Conservation (phyloP, 495 filamentous ascomycete species). For the Aspergillus kassunensis region DNA sequence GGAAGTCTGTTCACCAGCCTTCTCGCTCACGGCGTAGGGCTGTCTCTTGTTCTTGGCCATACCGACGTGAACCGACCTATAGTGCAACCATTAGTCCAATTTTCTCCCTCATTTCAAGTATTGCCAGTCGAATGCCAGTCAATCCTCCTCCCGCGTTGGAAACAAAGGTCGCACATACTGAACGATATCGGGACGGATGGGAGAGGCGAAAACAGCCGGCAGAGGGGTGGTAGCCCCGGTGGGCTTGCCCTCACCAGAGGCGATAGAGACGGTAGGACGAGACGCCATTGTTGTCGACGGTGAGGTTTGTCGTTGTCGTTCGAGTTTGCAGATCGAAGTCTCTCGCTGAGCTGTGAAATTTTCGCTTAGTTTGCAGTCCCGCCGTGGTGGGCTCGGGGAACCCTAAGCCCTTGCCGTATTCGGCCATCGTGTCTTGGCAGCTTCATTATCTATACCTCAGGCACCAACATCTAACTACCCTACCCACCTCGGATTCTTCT, state of each 20-base stretch:
- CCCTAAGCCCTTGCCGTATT: slow-evolving; percentile 38
- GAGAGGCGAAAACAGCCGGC: slow-evolving; percentile 88
- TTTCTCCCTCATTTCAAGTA: background rate
- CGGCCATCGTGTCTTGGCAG: background rate
- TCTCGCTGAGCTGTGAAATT: slow-evolving; percentile 41
- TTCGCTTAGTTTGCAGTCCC: slow-evolving; percentile 38
- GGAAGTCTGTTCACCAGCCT: slow-evolving; percentile 99
- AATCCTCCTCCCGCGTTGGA: slow-evolving; percentile 18
- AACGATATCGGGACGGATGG: slow-evolving; percentile 98
- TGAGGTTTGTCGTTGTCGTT: slow-evolving; percentile 42
- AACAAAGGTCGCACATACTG: slow-evolving; percentile 55
- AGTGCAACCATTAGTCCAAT: slow-evolving; percentile 34
- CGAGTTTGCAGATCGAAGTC: slow-evolving; percentile 41
- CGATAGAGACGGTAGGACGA: slow-evolving; percentile 91
- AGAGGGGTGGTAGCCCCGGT: slow-evolving; percentile 82
- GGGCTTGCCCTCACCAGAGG: slow-evolving; percentile 86
- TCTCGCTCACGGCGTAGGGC: slow-evolving; percentile 99
- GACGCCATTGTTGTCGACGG: slow-evolving; percentile 72
- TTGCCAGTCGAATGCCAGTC: background rate
- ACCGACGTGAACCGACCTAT: slow-evolving; percentile 84
- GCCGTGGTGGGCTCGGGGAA: slow-evolving; percentile 27
- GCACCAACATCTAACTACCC: background rate
- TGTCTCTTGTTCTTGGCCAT: slow-evolving; percentile 99
- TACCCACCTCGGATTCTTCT: no score
- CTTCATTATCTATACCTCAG: slow-evolving; percentile 10